Conservation (phyloP, 2,329 filamentous ascomycete genomes). For the Hypoxylon sp. region DNA sequence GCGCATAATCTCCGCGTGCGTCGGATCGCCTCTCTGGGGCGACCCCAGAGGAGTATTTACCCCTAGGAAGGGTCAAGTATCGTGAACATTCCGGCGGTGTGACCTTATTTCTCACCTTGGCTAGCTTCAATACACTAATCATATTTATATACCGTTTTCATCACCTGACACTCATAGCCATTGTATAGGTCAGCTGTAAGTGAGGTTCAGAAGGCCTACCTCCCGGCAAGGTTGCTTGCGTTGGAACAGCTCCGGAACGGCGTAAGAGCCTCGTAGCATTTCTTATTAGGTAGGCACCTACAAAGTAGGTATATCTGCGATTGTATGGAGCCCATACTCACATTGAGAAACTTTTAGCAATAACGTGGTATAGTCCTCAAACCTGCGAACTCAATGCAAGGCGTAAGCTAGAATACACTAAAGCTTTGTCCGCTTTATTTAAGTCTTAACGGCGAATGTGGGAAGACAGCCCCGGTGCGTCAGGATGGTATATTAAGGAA, state of each 20-base stretch:
- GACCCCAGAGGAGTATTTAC: slow-evolving; percentile 25
- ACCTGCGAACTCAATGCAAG: neutral
- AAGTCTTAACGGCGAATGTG: slow-evolving; percentile 1
- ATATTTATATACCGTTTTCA: slow-evolving; percentile 21
- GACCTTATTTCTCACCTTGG: slow-evolving; percentile 5
- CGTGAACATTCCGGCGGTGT: slow-evolving; percentile 35
- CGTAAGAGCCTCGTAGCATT: neutral
- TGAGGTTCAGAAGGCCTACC: slow-evolving; percentile 1
- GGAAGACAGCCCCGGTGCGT: neutral
- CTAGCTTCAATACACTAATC: slow-evolving; percentile 15
- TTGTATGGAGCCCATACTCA: neutral
- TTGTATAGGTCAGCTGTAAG: slow-evolving; percentile 13
- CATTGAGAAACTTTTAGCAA: neutral
- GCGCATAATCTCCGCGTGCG: slow-evolving; percentile 36
- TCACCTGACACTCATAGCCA: slow-evolving; percentile 14
- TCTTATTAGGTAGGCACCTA: slow-evolving; percentile 30
- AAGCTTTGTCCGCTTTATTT: neutral
- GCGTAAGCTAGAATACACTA: neutral
- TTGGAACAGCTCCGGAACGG: slow-evolving; percentile 9
- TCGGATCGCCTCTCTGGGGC: slow-evolving; percentile 16
- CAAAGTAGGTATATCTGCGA: slow-evolving; percentile 19
- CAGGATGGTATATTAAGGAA: neutral
- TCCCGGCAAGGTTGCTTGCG: slow-evolving; percentile 6
- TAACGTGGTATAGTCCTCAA: neutral
- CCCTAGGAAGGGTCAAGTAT: slow-evolving; percentile 5